These are phyloP conservation scores for Kingdonia uniflora DNA, from an alignment of 164 flowering plant genomes.

Conservation along the genomic window DNA sequence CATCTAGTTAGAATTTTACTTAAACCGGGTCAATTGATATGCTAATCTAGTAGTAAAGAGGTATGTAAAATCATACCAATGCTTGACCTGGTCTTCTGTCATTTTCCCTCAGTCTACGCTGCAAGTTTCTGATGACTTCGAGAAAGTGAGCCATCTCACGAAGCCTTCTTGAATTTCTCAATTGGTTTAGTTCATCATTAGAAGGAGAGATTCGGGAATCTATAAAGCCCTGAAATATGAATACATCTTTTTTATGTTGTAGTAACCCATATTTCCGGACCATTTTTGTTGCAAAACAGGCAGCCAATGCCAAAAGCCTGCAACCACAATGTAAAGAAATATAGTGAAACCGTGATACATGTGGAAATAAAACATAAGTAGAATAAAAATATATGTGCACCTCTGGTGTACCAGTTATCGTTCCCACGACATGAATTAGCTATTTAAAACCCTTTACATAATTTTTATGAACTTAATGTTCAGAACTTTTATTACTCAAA, in stretches of 20 bases:
- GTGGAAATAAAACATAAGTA: too few relatives aligned
- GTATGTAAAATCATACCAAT: slow-evolving; percentile 34
- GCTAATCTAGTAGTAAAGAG: too few relatives aligned
- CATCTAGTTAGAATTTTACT: too few relatives aligned
- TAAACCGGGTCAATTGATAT: too few relatives aligned
- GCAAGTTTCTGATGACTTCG: slow-evolving; percentile 68
- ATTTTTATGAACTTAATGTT: too few relatives aligned
- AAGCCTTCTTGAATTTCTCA: slow-evolving; percentile 31
- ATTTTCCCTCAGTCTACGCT: slow-evolving; percentile 39
- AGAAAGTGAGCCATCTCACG: slow-evolving; percentile 66
- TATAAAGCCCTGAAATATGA: slow-evolving; percentile 10
- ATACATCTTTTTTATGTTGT: slow-evolving; percentile 28
- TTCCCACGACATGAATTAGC: too few relatives aligned
- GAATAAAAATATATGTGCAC: too few relatives aligned
- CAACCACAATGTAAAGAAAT: slow-evolving; percentile 14
- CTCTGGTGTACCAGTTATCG: too few relatives aligned
- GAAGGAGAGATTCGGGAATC: slow-evolving; percentile 12
- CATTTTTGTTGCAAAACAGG: slow-evolving; percentile 73
- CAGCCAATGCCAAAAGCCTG: slow-evolving; percentile 74
- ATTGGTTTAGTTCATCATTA: slow-evolving; percentile 15
- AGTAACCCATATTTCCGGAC: slow-evolving; percentile 60
- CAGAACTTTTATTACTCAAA: too few relatives aligned
- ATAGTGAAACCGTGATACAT: too few relatives aligned
- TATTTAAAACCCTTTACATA: too few relatives aligned
- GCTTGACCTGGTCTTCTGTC: slow-evolving; percentile 41